Evolutionary conservation across 768 basidiomycete genomes (phyloP).

Genomic region (Tulasnella sp.): DNA sequence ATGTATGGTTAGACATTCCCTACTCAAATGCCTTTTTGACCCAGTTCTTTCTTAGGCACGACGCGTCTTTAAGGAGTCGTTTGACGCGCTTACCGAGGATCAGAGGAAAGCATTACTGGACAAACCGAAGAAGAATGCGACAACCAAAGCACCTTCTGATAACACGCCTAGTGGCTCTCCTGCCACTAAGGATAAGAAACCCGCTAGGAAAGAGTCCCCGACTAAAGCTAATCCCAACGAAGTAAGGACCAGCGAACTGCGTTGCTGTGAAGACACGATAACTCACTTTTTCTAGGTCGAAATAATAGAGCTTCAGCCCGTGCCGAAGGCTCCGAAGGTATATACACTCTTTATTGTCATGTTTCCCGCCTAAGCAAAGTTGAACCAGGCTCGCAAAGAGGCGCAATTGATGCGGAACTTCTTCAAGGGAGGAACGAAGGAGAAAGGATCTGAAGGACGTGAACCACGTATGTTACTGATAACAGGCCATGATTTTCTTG

Average conservation of each 20-base stretch:
- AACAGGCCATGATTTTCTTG: background rate
- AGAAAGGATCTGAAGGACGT: slow-evolving; percentile 24
- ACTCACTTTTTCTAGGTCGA: too few species aligned
- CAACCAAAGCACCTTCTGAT: slow-evolving; percentile 9
- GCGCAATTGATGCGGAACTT: slow-evolving; percentile 66
- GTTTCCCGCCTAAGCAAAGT: background rate
- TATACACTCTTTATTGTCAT: too few species aligned
- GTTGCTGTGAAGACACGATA: too few species aligned
- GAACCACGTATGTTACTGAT: background rate
- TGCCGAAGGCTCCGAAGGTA: background rate
- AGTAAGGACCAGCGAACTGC: background rate
- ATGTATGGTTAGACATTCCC: slow-evolving; percentile 41
- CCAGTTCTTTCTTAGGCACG: slow-evolving; percentile 39
- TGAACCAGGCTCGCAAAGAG: slow-evolving; percentile 36
- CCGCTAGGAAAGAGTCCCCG: slow-evolving; percentile 28
- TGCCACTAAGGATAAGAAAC: slow-evolving; percentile 41
- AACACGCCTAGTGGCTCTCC: background rate
- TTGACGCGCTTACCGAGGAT: slow-evolving; percentile 44
- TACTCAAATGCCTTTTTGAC: background rate
- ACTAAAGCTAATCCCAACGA: slow-evolving; percentile 28
- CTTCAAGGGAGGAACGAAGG: too few species aligned
- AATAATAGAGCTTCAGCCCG: too few species aligned
- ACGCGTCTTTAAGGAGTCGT: slow-evolving; percentile 39
- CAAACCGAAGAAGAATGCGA: slow-evolving; percentile 19
- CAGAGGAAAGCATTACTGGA: slow-evolving; percentile 17